Percentiles rank a stretch among this genome's conserved stretches.
Conservation (phyloP, 2,329 filamentous ascomycete genomes). For the Sphaceloma murrayae region DNA sequence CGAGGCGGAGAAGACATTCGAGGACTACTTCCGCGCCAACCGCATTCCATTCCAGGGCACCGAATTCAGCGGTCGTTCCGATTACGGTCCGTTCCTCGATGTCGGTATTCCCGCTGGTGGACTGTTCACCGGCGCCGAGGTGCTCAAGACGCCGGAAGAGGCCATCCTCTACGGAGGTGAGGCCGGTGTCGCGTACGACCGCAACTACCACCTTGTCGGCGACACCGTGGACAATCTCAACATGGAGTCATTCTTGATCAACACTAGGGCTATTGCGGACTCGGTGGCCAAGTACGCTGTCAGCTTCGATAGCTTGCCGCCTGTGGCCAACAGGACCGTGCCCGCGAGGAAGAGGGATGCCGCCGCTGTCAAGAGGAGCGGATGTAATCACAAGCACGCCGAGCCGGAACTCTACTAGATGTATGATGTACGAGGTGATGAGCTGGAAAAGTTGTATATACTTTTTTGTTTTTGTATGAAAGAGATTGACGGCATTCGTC, state of each 20-base stretch:
- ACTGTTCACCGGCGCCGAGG: conserved; percentile 69
- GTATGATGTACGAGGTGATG: not conserved
- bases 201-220: conserved; percentile 47
- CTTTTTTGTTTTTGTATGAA: no score
- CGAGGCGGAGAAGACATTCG: conserved; percentile 55
- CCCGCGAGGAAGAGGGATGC: conserved; percentile 7
- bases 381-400: conserved; percentile 9
- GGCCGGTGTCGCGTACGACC: conserved; percentile 49
- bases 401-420: conserved; percentile 8
- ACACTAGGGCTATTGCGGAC: conserved; percentile 39
- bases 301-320: conserved; percentile 23
- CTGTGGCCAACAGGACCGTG: not conserved
- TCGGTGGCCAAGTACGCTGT: conserved; percentile 34
- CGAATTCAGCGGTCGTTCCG: conserved; percentile 67
- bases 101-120: conserved; percentile 58
- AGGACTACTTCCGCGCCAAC: conserved; percentile 54
- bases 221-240: conserved; percentile 48
- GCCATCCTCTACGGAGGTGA: conserved; percentile 59
- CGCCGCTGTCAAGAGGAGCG: conserved; percentile 6
- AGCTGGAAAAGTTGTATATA: conserved; percentile 4
- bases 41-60: conserved; percentile 60
- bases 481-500: no score
- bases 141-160: conserved; percentile 61
- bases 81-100: conserved; percentile 69
- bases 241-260: conserved; percentile 45